phyloP scores from a whole-genome alignment of 2,329 filamentous ascomycete genomes.

The Neophaeococcomyces mojaviensis region DNA sequence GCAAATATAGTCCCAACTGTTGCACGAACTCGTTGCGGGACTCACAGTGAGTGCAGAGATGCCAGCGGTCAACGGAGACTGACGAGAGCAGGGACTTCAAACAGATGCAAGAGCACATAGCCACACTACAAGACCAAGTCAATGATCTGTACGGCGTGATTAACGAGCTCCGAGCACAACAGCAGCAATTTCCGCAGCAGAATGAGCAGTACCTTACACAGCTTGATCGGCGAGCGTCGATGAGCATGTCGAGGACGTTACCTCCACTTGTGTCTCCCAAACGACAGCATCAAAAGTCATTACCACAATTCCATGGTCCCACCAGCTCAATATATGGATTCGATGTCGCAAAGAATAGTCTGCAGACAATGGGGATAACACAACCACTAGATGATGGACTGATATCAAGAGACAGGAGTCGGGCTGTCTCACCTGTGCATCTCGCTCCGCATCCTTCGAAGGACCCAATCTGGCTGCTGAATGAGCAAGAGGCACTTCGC shows the following conservation, averaged over 20 bases:
- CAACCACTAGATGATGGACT: conserved; percentile 51
- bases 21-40: conserved; percentile 78
- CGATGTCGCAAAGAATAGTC: conserved; percentile 76
- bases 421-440: conserved; percentile 36
- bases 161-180: conserved; percentile 53
- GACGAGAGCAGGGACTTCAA: conserved; percentile 59
- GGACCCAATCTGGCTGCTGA: conserved; percentile 75
- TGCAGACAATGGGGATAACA: conserved; percentile 83
- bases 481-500: conserved; percentile 70
- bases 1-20: conserved; percentile 59
- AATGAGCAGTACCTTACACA: conserved; percentile 18
- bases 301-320: conserved; percentile 68
- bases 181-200: conserved; percentile 20
- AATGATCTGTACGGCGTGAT: conserved; percentile 67
- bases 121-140: conserved; percentile 74
- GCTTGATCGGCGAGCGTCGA: conserved; percentile 25
- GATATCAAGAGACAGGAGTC: conserved; percentile 47
- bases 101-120: conserved; percentile 67
- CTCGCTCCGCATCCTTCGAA: conserved; percentile 40
- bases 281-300: conserved; percentile 44
- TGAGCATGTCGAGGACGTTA: conserved; percentile 18
- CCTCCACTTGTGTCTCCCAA: conserved; percentile 22
- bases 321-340: conserved; percentile 81
- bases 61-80: conserved; percentile 11
- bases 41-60: conserved; percentile 52